Evolutionary conservation across 768 basidiomycete species (phyloP).

Genomic region (Albatrellus ellisii): DNA sequence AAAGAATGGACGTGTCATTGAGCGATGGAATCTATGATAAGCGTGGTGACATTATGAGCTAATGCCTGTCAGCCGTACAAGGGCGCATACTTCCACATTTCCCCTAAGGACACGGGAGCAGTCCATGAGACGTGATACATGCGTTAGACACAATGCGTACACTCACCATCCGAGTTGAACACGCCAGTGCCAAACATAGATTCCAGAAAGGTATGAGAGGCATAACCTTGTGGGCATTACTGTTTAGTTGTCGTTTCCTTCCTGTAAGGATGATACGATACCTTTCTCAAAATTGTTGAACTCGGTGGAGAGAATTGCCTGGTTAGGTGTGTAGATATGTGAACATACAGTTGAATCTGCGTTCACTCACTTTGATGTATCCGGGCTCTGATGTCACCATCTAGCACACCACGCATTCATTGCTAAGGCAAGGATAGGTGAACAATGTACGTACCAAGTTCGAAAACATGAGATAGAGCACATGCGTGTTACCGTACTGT

Average conservation of each 20-base stretch:
- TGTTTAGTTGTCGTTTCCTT: neutral
- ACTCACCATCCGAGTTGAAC: constrained; percentile 37
- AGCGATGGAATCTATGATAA: constrained; percentile 19
- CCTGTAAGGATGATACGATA: neutral
- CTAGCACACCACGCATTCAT: neutral
- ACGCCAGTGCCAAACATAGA: constrained; percentile 35
- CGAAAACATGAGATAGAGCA: neutral
- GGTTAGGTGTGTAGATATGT: neutral
- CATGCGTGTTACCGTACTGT: neutral
- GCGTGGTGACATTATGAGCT: neutral
- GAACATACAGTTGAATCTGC: neutral
- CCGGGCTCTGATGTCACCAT: neutral
- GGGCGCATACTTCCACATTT: neutral
- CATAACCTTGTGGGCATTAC: neutral
- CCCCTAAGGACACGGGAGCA: neutral
- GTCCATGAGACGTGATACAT: neutral
- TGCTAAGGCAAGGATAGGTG: neutral
- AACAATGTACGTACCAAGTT: neutral
- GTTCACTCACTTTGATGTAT: neutral
- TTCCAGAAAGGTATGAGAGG: constrained; percentile 12
- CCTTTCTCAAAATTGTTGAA: neutral
- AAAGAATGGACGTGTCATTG: constrained; percentile 24
- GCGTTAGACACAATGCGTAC: constrained; percentile 4
- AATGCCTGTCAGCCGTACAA: neutral
- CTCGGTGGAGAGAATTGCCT: neutral